Base-by-base conservation (phyloP, 176 grass and related monocot species). In the Oryza meyeriana region DNA sequence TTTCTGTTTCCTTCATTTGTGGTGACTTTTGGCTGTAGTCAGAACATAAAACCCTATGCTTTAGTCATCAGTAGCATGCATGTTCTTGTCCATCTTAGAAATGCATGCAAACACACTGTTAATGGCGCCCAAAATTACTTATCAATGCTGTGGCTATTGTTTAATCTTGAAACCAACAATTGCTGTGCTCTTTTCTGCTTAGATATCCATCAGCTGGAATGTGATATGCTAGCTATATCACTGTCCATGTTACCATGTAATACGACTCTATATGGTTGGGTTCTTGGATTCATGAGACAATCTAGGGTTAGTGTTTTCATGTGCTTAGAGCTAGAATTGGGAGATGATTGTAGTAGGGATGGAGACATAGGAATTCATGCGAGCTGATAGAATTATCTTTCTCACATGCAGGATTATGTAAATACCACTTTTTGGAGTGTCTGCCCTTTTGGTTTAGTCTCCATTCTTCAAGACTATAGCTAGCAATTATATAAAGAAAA, bases 301-400 rank as follows among this genome's bases (percentile, higher is more conserved):
- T 38, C 3, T 69, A 79, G 63, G 74, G 10, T 74, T 86, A 35
- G 35, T 12, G 76, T 75, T 74, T 31, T 34, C 12, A 25, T 32
- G 22, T 74, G 20, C 63, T 39, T 83, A 75, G 61, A 78, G 38
- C 83, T 63, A 30, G 86, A 62, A 79, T 28, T 64, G 31, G 18
- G 63, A 69, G 50, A 70, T 68, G 71, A 79, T 83, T 83, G 18
- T 74, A 26, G 13, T 87, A 79, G 75, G 32, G 39, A 74, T 74
- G 83, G 61, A 24, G 39, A 47, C 55, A 35, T 79, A 79, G 39
- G 84, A 87, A 90, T 87, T 90, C 84, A 86, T 87, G 84, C 30
- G 79, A 90, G 84, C 88, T 90, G 88, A 90, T 90, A 90, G 85
- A 87, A 64, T 83, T 90, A 90, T 83, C 84, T 90, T 90, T 90